phyloP scores from a whole-genome alignment of 768 basidiomycete species.

The Leucogyrophana mollusca region DNA sequence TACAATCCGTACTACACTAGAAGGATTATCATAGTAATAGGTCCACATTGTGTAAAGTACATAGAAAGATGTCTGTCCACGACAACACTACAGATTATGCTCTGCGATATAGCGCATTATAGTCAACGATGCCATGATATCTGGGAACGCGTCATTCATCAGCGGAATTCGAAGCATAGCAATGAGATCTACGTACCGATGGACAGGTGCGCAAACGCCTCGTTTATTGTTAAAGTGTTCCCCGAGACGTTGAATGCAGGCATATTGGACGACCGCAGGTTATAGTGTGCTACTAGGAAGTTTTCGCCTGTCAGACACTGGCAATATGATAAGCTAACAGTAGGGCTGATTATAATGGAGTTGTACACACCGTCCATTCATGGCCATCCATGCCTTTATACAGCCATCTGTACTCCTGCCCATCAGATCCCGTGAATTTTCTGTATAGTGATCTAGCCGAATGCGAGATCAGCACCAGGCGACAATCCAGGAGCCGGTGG shows the following conservation, averaged over 20 bases:
- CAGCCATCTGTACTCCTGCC: slow-evolving; percentile 70
- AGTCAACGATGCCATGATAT: slow-evolving; percentile 55
- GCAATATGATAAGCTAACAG: neutral
- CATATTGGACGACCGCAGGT: slow-evolving; percentile 53
- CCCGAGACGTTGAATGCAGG: slow-evolving; percentile 62
- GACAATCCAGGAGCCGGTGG: slow-evolving; percentile 6
- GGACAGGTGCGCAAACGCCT: slow-evolving; percentile 50
- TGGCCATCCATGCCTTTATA: slow-evolving; percentile 53
- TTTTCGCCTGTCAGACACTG: slow-evolving; percentile 59
- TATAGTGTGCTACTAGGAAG: slow-evolving; percentile 62
- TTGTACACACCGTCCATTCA: slow-evolving; percentile 72
- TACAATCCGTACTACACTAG: too few species aligned
- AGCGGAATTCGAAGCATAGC: neutral
- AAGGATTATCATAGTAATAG: too few species aligned
- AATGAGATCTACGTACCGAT: slow-evolving; percentile 42
- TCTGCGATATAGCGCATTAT: slow-evolving; percentile 66
- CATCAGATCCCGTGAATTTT: slow-evolving; percentile 69
- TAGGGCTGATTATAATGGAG: slow-evolving; percentile 7
- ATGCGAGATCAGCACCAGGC: neutral
- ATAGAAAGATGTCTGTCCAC: too few species aligned
- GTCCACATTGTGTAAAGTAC: too few species aligned
- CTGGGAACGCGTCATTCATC: slow-evolving; percentile 18
- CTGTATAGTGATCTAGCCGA: slow-evolving; percentile 64
- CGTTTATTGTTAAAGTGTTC: slow-evolving; percentile 59
- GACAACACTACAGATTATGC: slow-evolving; percentile 37